phyloP scores from a whole-genome alignment of 2,329 filamentous ascomycete species.

The Fusarium piperis region DNA sequence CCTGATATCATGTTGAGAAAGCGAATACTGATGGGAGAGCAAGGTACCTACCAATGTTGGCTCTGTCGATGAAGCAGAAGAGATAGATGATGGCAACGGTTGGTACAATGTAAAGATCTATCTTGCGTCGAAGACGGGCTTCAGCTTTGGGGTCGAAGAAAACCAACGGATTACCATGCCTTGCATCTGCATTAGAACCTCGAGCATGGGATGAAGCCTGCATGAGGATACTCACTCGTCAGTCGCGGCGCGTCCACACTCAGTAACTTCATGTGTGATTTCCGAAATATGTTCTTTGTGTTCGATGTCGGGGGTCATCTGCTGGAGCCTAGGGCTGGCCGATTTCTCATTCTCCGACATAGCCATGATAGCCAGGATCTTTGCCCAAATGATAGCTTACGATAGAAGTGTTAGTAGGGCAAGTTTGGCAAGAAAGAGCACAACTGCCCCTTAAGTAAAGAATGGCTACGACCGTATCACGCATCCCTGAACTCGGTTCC shows the following conservation, averaged over 20 bases:
- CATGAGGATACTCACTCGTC: not conserved
- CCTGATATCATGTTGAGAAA: slow-evolving; percentile 17
- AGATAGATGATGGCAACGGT: slow-evolving; percentile 74
- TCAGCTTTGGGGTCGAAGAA: slow-evolving; percentile 56
- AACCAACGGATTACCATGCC: slow-evolving; percentile 38
- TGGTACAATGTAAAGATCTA: slow-evolving; percentile 72
- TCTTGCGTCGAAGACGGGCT: slow-evolving; percentile 66
- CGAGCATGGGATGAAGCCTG: not conserved
- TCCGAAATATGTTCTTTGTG: not conserved
- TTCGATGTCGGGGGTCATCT: not conserved
- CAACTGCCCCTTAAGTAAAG: not conserved
- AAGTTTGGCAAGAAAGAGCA: not conserved
- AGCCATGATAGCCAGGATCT: not conserved
- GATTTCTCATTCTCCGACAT: not conserved
- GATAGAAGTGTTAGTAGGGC: too few species aligned
- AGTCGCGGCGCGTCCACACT: not conserved
- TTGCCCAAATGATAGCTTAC: not conserved
- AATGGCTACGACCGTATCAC: not conserved
- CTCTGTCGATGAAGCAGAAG: slow-evolving; percentile 78
- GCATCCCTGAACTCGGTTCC: not conserved
- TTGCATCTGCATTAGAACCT: not conserved
- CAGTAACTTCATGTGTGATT: not conserved
- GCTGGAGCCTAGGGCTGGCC: not conserved
- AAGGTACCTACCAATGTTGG: slow-evolving; percentile 69
- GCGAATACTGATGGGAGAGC: not conserved